Base-by-base conservation (phyloP, 768 basidiomycete species). In the Boletus rubropictus region DNA sequence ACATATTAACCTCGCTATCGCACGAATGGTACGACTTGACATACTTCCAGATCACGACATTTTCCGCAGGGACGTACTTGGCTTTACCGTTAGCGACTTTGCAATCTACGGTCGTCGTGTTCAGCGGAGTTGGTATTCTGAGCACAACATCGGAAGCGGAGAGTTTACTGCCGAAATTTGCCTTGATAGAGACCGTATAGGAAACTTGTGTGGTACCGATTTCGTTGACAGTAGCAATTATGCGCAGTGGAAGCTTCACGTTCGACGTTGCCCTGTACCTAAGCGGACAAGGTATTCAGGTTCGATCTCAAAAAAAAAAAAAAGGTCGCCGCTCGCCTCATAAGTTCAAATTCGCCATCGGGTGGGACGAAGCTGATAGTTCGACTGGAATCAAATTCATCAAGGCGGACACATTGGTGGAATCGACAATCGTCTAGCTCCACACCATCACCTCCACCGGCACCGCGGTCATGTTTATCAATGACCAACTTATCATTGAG, bases 341-440 rank as follows among this genome's bases (percentile, higher is more conserved):
- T 98, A 32, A 99, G 75, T 67, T 99, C 96, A 56, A 99, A 99
- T 66, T 99, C 96, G 22, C 96, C 96, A 60, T 99, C 96, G 3
- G 96, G 96, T 1, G 96, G 96, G 29, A 98, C 84, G 68, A 98
- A 98, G 59, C 87, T 93, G 68, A 99, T 98, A 1, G 90, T 92
- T 36, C 96, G 79, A 46, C 81, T 85, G 5, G 89, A 84, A 63
- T 98, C 94, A 60, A 98, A 99, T 66, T 94, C 93, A 53, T 89
- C 84, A 35, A 99, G 71, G 49, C 93, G 80, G 20, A 99, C 96
- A 63, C 96, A 99, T 67, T 99, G 96, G 58, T 99, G 96, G 75
- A 98, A 98, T 48, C 89, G 88, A 67, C 95, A 98, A 63, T 99
- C 96, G 60, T 99, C 96, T 38, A 98, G 72, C 64, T 98, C 94